Base-by-base conservation (phyloP, 129 eudicot species). In the Chrysanthemum lavandulifolium region DNA sequence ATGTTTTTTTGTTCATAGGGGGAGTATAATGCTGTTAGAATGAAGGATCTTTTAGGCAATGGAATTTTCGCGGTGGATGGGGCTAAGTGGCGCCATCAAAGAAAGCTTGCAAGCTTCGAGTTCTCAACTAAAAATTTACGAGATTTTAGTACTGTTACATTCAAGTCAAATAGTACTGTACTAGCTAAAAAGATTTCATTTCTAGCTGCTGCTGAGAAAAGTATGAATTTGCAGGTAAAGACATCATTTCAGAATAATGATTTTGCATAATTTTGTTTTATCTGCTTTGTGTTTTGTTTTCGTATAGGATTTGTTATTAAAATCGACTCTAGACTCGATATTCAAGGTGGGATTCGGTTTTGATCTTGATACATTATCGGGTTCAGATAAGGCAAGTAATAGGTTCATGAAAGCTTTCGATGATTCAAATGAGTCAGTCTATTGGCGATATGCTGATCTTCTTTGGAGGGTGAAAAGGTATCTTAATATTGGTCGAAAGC, bases 21-120 rank as follows among this genome's bases (percentile, higher is more conserved):
- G 9, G 55, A 19, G 12, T 73, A 75, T 59, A 31, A 83, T 78
- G 29, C 49, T 25, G 80, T 63, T 47, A 73, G 73, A 8, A 69
- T 85, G 75, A 53, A 68, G 11, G 95, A 79, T 68, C 84, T 88
- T 55, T 72, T 88, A 18, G 88, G 95, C 15, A 78, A 83, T 10
- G 95, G 95, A 51, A 88, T 88, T 40, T 88, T 88, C 16, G 77
- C 81, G 2, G 88, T 88, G 10, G 91, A 88, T 12, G 95, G 88
- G 23, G 78, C 67, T 14, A 85, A 61, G 45, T 88, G 91, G 91
- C 76, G 86, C 55, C 90, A 85, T 61, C 95, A 88, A 73, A 69
- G 91, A 40, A 85, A 88, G 68, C 80, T 88, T 21, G 80, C 95
- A 4, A 88, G 95, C 72, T 69, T 60, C 16, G 87, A 87, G 56